A percentile compares a stretch with the other conserved stretches of the same genome.
Evolutionary conservation across 2,329 filamentous ascomycete genomes (phyloP).

Genomic region (Arthrinium puccinioides): DNA sequence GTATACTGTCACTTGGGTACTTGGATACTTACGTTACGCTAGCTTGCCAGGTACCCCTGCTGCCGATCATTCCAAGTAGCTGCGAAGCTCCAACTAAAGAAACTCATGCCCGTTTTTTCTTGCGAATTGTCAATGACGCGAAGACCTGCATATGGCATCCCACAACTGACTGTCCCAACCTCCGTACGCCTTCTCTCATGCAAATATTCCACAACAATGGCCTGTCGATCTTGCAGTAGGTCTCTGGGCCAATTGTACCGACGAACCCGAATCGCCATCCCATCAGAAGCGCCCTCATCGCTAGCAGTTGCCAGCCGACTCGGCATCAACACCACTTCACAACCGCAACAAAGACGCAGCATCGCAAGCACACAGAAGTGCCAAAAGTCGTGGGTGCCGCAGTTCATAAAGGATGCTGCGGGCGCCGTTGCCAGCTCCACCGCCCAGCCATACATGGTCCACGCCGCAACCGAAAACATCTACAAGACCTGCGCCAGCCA

Average conservation of each 20-base stretch:
- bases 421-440: constrained; percentile 10
- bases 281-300: constrained; percentile 10
- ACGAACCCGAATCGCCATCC: constrained; percentile 12
- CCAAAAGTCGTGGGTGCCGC: constrained; percentile 13
- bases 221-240: constrained; percentile 40
- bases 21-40: too few species aligned
- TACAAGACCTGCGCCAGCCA: constrained; percentile 68
- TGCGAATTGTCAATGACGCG: constrained; percentile 17
- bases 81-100: too few species aligned
- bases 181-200: too few species aligned
- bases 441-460: constrained; percentile 60
- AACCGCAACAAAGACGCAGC: constrained; percentile 17
- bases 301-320: neutral
- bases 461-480: constrained; percentile 69
- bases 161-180: too few species aligned
- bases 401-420: constrained; percentile 22
- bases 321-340: neutral
- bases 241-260: constrained; percentile 27
- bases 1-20: too few species aligned
- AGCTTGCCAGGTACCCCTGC: too few species aligned
- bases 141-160: constrained; percentile 6
- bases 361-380: constrained; percentile 29
- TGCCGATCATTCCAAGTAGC: too few species aligned
- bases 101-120: too few species aligned
- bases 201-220: constrained; percentile 29